Base-by-base conservation (phyloP, 495 filamentous ascomycete species). In the Apiosordaria backusii region DNA sequence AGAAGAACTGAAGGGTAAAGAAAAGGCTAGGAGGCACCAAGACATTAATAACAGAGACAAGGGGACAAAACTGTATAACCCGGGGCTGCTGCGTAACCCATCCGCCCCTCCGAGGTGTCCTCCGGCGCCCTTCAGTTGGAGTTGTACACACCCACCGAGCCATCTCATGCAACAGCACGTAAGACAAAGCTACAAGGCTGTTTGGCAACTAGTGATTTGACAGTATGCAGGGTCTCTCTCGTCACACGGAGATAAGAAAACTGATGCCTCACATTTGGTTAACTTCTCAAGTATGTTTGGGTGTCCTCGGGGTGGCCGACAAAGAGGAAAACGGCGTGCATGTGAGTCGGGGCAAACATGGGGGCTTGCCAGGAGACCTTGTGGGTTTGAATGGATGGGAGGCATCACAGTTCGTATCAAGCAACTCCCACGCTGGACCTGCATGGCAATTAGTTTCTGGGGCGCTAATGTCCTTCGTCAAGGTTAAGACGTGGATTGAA, bases 1-100 rank as follows among this genome's bases (percentile, higher is more conserved):
- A 57, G 26, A 60, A 61, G 35, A 50, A 61, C 21, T n/a, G n/a
- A 50, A 60, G 29, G 50, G 23, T 1, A 60, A 61, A 45, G 22
- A 60, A 60, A 35, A 15, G 35, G n/a, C n/a, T n/a, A n/a, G 27
- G 24, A 24, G 21, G 26, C 40, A 63, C 52, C 52, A 55, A 55
- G 52, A 55, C 26, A 60, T 60, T 29, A 27, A 21, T 54, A 22
- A 22, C 0, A 50, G 7, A 15, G 40, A 35, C 18, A 13, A 19
- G 22, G n/a, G 10, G n/a, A 63, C 52, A 58, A 9, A 64, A 57
- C 25, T 19, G 57, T 13, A 15, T 27, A n/a, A n/a, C 23, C 57
- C 16, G 21, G 16, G 18, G 26, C 16, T 13, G 5, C 24, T 13
- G 57, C 57, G 57, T 60, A 60, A 60, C 57, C 5, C 19, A 22